Conservation (phyloP, 225 moss, liverwort and hornwort species). For the Physcomitrellopsis africana region DNA sequence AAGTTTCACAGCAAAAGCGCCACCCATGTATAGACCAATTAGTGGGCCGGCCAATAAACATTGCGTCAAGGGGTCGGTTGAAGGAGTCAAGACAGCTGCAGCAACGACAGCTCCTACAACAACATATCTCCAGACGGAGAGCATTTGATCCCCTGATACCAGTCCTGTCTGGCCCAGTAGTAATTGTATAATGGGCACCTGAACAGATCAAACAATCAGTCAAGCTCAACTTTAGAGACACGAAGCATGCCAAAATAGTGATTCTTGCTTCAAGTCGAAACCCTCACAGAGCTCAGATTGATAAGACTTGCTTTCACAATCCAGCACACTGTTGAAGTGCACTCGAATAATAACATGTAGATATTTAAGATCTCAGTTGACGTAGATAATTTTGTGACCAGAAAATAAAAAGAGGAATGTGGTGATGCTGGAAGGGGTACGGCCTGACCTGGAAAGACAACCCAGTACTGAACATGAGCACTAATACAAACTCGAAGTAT, state of each 20-base stretch:
- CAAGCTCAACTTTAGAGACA: not conserved
- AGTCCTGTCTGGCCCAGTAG: slow-evolving; percentile 87
- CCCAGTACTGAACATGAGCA: slow-evolving; percentile 97
- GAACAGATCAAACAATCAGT: slow-evolving; percentile 31
- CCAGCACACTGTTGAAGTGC: no score
- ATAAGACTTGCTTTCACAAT: no score
- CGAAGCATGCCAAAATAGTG: no score
- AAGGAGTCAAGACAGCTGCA: slow-evolving; percentile 89
- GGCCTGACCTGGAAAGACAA: slow-evolving; percentile 84
- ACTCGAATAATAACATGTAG: not conserved
- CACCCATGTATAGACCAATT: slow-evolving; percentile 85
- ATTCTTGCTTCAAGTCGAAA: no score
- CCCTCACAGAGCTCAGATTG: no score
- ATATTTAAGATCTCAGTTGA: not conserved
- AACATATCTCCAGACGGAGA: slow-evolving; percentile 94
- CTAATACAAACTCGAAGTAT: slow-evolving; percentile 98
- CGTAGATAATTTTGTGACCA: not conserved
- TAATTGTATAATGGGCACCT: slow-evolving; percentile 97
- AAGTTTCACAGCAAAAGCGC: slow-evolving; percentile 80
- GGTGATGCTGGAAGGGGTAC: not conserved
- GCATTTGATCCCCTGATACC: slow-evolving; percentile 88
- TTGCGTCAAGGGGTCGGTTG: slow-evolving; percentile 94
- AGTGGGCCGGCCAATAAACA: slow-evolving; percentile 91
- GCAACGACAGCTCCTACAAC: slow-evolving; percentile 90
- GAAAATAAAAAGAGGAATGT: not conserved